Conservation (phyloP, 495 filamentous ascomycete species). For the Xylaria venustula region DNA sequence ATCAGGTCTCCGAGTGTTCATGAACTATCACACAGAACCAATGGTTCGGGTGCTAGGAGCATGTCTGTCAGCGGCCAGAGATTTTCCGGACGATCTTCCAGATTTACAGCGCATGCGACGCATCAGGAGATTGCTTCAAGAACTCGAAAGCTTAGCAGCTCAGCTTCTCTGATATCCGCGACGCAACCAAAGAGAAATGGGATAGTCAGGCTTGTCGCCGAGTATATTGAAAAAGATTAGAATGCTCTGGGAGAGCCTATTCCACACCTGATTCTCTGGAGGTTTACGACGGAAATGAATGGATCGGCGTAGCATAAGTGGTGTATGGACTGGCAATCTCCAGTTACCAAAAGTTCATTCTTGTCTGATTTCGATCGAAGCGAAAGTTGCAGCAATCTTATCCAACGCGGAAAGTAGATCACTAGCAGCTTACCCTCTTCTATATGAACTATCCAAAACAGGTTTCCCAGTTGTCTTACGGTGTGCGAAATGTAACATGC, state of each 20-base stretch:
- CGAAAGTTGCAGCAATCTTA: background rate
- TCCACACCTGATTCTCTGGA: background rate
- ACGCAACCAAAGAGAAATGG: background rate
- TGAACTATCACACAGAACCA: too few relatives aligned
- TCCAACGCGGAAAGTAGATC: slow-evolving; percentile 1
- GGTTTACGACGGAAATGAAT: background rate
- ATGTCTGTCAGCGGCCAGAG: too few relatives aligned
- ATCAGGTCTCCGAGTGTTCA: too few relatives aligned
- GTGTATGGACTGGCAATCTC: too few relatives aligned
- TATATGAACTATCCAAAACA: background rate
- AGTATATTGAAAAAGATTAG: background rate
- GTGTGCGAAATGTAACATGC: slow-evolving; percentile 4
- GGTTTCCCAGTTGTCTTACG: background rate
- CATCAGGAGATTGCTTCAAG: background rate
- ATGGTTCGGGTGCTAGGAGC: too few relatives aligned
- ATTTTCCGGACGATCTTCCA: too few relatives aligned
- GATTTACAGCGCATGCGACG: background rate
- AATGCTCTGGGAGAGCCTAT: background rate
- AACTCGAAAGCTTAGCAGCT: background rate
- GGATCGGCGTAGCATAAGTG: background rate
- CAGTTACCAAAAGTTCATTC: too few relatives aligned
- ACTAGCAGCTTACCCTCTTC: background rate
- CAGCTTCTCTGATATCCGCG: background rate
- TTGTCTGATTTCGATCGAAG: background rate
- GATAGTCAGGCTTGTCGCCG: background rate